Evolutionary conservation across 495 filamentous ascomycete species (phyloP).

Genomic region (Extremus antarcticus): DNA sequence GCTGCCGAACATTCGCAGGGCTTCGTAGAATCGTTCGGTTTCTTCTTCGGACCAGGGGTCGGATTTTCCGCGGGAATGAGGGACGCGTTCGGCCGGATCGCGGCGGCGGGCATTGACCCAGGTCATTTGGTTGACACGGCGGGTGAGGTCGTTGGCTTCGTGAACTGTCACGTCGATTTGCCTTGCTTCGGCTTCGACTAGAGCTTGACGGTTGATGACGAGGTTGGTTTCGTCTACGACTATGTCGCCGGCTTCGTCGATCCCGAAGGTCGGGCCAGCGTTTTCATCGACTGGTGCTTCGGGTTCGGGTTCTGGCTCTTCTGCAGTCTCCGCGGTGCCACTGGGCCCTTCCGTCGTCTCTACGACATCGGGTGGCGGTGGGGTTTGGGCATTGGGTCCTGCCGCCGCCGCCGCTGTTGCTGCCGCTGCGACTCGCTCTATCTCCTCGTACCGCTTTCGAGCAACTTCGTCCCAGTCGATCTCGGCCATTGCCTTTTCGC

Average conservation of each 20-base stretch:
- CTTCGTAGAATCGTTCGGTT: slow-evolving; percentile 77
- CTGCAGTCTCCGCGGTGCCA: not conserved
- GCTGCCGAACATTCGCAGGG: slow-evolving; percentile 77
- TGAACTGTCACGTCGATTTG: slow-evolving; percentile 55
- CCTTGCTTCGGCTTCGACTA: slow-evolving; percentile 41
- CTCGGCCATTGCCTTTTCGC: slow-evolving; percentile 46
- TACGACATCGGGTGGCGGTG: not conserved
- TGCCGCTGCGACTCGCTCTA: not conserved
- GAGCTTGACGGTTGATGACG: slow-evolving; percentile 67
- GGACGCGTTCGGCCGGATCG: slow-evolving; percentile 24
- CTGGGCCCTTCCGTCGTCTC: slow-evolving; percentile 3
- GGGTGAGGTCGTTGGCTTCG: slow-evolving; percentile 69
- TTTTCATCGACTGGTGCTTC: slow-evolving; percentile 2
- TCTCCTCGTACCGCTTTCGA: slow-evolving; percentile 33
- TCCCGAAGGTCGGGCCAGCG: slow-evolving; percentile 43
- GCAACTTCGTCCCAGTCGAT: slow-evolving; percentile 44
- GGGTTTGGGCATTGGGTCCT: not conserved
- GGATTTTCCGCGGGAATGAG: slow-evolving; percentile 42
- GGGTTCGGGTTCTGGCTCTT: slow-evolving; percentile 6
- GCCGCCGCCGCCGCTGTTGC: not conserved
- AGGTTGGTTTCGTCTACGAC: slow-evolving; percentile 67
- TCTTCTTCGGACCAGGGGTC: slow-evolving; percentile 66
- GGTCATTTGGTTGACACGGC: slow-evolving; percentile 60
- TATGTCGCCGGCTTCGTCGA: slow-evolving; percentile 75
- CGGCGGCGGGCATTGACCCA: slow-evolving; percentile 45